Evolutionary conservation across 2,329 filamentous ascomycete genomes (phyloP).

Genomic region (Botrytis deweyae): DNA sequence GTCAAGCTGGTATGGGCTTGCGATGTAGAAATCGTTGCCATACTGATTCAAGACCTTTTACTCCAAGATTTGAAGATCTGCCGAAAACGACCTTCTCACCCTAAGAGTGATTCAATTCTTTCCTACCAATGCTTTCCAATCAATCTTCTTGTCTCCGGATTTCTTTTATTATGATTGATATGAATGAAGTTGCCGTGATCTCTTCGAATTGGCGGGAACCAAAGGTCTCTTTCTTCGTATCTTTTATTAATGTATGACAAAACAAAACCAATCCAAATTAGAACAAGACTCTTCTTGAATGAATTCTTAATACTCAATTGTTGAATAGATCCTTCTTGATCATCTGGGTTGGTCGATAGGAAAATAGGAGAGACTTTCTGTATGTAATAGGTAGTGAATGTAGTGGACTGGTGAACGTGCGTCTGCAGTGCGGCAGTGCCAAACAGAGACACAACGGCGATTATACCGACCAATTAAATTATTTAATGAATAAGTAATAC

Average conservation of each 20-base stretch:
- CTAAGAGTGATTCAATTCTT: neutral
- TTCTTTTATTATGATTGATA: neutral
- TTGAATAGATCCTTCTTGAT: neutral
- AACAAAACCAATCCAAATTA: neutral
- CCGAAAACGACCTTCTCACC: constrained; percentile 1
- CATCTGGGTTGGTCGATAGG: constrained; percentile 8
- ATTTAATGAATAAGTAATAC: constrained; percentile 2
- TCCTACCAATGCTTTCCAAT: neutral
- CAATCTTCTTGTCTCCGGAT: neutral
- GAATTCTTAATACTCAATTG: neutral
- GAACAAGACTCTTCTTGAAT: neutral
- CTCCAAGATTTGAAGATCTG: neutral
- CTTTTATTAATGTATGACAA: neutral
- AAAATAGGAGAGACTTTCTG: constrained; percentile 18
- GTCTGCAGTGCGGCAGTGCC: constrained; percentile 23
- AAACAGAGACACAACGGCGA: constrained; percentile 12
- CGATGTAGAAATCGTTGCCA: constrained; percentile 41
- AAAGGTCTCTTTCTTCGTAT: neutral
- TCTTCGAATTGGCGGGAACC: neutral
- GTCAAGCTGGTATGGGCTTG: constrained; percentile 38
- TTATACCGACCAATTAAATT: constrained; percentile 4
- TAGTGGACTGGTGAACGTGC: constrained; percentile 25
- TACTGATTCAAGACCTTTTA: constrained; percentile 19
- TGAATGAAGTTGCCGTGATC: neutral
- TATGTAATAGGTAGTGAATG: constrained; percentile 5